phyloP scores from a whole-genome alignment of 768 basidiomycete genomes.

The Termitomyces sp. region DNA sequence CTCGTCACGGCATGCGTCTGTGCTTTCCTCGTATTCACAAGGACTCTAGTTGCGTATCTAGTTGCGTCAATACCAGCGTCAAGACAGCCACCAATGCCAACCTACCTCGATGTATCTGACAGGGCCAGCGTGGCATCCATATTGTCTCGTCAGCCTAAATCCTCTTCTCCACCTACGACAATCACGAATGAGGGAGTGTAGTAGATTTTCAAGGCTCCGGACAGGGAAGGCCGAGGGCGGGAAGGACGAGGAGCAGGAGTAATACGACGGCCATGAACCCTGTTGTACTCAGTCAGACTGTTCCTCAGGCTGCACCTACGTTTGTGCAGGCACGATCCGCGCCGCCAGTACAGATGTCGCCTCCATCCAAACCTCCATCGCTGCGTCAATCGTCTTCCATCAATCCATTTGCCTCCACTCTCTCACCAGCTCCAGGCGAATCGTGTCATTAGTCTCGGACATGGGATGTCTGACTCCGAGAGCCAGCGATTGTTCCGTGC shows the following conservation, averaged over 20 bases:
- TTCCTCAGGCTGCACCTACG: background rate
- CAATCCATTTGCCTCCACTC: no score
- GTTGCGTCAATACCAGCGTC: no score
- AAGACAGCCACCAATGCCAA: background rate
- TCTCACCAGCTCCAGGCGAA: no score
- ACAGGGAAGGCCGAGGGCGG: background rate
- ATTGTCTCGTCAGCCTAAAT: background rate
- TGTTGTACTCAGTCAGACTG: background rate
- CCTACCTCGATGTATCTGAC: background rate
- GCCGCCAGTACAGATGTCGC: no score
- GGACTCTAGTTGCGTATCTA: no score
- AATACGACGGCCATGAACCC: conserved; percentile 15
- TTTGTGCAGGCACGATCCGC: no score
- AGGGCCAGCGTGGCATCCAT: no score
- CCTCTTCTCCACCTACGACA: background rate
- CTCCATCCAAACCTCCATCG: no score
- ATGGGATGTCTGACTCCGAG: no score
- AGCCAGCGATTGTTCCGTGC: no score
- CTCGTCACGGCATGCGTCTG: conserved; percentile 1
- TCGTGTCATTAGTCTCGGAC: no score
- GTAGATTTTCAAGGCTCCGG: conserved; percentile 1
- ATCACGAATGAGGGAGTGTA: background rate
- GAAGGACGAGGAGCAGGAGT: conserved; percentile 6
- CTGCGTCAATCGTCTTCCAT: no score
- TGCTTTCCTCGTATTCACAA: conserved; percentile 9